A percentile compares a stretch with the other conserved stretches of the same genome.
Evolutionary conservation across 495 filamentous ascomycete genomes (phyloP).

Genomic region (Podospora conica): DNA sequence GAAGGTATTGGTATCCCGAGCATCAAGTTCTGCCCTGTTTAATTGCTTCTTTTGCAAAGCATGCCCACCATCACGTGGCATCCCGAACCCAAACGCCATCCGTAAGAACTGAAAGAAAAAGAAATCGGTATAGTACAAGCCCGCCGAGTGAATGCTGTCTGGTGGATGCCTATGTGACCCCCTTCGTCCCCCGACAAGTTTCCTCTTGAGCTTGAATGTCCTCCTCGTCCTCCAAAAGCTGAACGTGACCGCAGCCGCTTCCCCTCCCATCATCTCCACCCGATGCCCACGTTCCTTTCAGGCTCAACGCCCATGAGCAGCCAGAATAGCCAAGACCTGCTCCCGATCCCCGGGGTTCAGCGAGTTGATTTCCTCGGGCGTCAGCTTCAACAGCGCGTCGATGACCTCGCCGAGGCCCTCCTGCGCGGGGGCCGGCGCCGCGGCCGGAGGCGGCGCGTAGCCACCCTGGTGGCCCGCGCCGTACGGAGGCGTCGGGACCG

Average conservation of each 20-base stretch:
- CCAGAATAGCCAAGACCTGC: not conserved
- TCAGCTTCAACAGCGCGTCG: constrained; percentile 44
- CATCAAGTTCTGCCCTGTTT: not conserved
- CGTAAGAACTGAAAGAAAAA: not conserved
- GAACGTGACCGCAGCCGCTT: not conserved
- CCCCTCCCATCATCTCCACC: no score
- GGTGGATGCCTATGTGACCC: not conserved
- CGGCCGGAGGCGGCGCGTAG: constrained; percentile 35
- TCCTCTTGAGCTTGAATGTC: not conserved
- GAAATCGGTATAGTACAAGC: not conserved
- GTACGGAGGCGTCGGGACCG: constrained; percentile 50
- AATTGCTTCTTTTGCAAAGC: not conserved
- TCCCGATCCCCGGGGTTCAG: not conserved
- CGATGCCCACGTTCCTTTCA: not conserved
- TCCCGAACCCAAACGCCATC: not conserved
- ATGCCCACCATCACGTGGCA: not conserved
- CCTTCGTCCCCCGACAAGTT: not conserved
- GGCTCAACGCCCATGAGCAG: constrained; percentile 16
- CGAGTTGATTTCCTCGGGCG: constrained; percentile 44
- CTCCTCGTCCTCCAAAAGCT: not conserved
- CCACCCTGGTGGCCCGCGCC: constrained; percentile 27
- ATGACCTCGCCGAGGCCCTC: not conserved
- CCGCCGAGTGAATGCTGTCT: not conserved
- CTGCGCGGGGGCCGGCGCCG: not conserved
- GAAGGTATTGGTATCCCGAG: not conserved